These are phyloP conservation scores for Marsdenia floribunda DNA, from an alignment of 257 asterid genomes.

Conservation along the genomic window DNA sequence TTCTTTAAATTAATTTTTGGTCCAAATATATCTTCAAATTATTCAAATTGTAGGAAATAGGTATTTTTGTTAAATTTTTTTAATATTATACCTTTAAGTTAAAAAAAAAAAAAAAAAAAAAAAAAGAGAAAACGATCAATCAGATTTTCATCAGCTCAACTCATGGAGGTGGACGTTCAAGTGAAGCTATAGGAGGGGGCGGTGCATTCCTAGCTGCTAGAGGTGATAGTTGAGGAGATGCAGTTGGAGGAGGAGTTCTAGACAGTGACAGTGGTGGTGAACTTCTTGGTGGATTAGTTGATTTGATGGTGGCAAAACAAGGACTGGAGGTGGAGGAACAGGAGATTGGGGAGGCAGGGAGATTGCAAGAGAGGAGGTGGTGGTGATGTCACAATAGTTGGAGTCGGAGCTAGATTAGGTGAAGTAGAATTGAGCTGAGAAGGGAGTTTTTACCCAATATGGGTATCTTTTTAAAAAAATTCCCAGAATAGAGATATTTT, in stretches of 20 bases:
- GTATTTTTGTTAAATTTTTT: too few species aligned
- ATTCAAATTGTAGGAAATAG: too few species aligned
- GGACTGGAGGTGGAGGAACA: slow-evolving; percentile 23
- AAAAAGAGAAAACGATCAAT: too few species aligned
- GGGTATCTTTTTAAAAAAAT: too few species aligned
- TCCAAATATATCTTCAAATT: too few species aligned
- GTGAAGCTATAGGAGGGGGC: slow-evolving; percentile 17
- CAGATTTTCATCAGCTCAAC: too few species aligned
- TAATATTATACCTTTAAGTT: too few species aligned
- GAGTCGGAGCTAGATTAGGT: slow-evolving; percentile 15
- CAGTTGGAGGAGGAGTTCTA: slow-evolving; percentile 20
- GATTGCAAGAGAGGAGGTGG: slow-evolving; percentile 1
- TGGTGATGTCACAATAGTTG: slow-evolving; percentile 7
- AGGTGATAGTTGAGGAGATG: slow-evolving; percentile 41
- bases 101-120: too few species aligned
- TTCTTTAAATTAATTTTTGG: too few species aligned
- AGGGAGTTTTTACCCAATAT: too few species aligned
- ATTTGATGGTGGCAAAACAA: slow-evolving; percentile 21
- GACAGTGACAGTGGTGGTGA: slow-evolving; percentile 16
- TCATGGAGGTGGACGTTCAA: slow-evolving; percentile 18
- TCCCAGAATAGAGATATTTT: too few species aligned
- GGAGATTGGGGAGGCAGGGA: slow-evolving; percentile 24
- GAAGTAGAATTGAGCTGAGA: slow-evolving; percentile 13
- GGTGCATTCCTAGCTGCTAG: slow-evolving; percentile 11
- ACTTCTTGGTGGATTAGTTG: slow-evolving; percentile 15